Base-by-base conservation (phyloP, 495 filamentous ascomycete species). In the Penicillium cosmopolitanum region DNA sequence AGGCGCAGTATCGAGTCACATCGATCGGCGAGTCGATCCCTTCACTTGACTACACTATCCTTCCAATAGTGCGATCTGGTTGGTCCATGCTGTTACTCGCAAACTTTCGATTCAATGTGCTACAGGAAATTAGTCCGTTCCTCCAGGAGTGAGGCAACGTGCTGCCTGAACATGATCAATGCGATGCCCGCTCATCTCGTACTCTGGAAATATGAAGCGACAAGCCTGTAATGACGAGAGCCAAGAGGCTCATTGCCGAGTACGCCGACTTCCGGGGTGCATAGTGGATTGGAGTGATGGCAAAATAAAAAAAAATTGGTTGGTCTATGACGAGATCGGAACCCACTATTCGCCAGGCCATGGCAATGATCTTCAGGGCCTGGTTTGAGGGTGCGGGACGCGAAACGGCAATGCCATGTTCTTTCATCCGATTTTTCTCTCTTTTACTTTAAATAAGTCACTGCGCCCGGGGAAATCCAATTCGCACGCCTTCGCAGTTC, bases 321-420 rank as follows among this genome's bases (percentile, higher is more conserved):
- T 66, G 57, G 57, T 28, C 31, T 11, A 46, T 59, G 47, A 16
- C 36, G 23, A 38, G 31, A 51, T 50, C 21, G 19, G 16, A 53
- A 25, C 38, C 51, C 50, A 52, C 58, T 31, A 50, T 33, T 50
- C 38, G 31, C n/a, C 31, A 18, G 40, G 34, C 10, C 18, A 51
- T 40, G 55, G 61, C 25, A 64, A 60, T 61, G 66, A 68, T 68
- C 59, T 58, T 58, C 59, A 66, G 56, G 59, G 43, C 40, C 21
- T 2, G n/a, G 8, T 51, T 48, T 19, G 19, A 36, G 42, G 4
- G 1, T n/a, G 21, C 46, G 46, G 46, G 46, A 48, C 8, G 21
- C 23, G 46, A 28, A 48, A 19, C 8, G 23, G 23, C 46, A 48
- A 23, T 48, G 19, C 11, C 46, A 5, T 38, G 4, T 38, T 13